phyloP scores from a whole-genome alignment of 345 rosid species.

The Anastatica hierochuntica region DNA sequence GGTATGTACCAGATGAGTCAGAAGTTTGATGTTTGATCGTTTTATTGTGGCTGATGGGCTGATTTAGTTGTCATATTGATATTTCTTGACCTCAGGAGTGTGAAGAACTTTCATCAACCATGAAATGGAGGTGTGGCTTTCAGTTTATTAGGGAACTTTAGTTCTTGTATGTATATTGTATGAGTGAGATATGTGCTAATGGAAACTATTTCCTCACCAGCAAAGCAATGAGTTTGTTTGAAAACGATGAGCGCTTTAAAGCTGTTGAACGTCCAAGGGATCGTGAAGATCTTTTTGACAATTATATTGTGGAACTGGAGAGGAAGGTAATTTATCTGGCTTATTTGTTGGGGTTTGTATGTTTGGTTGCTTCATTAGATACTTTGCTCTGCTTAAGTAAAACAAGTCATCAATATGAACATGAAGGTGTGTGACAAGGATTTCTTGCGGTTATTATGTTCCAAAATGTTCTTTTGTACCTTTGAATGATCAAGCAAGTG shows the following conservation, averaged over 20 bases:
- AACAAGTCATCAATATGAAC: not conserved
- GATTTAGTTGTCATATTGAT: slow-evolving; percentile 18
- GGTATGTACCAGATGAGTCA: slow-evolving; percentile 36
- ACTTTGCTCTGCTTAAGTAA: not conserved
- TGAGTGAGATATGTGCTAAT: slow-evolving; percentile 17
- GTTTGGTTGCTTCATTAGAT: not conserved
- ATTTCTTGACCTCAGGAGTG: slow-evolving; percentile 57
- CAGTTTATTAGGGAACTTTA: not conserved
- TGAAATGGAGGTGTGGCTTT: slow-evolving; percentile 76
- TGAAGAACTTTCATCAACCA: slow-evolving; percentile 69
- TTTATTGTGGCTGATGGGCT: not conserved
- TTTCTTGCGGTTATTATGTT: not conserved
- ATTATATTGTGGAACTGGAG: slow-evolving; percentile 75
- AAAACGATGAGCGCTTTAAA: slow-evolving; percentile 87
- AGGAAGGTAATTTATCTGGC: slow-evolving; percentile 64
- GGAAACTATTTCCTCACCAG: slow-evolving; percentile 35
- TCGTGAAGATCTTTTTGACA: slow-evolving; percentile 86
- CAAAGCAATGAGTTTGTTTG: slow-evolving; percentile 80
- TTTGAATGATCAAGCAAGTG: slow-evolving; percentile 10
- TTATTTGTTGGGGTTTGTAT: not conserved
- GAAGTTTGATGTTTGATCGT: not conserved
- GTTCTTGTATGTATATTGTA: not conserved
- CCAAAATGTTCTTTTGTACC: not conserved
- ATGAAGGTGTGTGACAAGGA: not conserved
- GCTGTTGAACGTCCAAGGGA: slow-evolving; percentile 87